Conservation (phyloP, 768 basidiomycete species). For the Polyporus arcularius region DNA sequence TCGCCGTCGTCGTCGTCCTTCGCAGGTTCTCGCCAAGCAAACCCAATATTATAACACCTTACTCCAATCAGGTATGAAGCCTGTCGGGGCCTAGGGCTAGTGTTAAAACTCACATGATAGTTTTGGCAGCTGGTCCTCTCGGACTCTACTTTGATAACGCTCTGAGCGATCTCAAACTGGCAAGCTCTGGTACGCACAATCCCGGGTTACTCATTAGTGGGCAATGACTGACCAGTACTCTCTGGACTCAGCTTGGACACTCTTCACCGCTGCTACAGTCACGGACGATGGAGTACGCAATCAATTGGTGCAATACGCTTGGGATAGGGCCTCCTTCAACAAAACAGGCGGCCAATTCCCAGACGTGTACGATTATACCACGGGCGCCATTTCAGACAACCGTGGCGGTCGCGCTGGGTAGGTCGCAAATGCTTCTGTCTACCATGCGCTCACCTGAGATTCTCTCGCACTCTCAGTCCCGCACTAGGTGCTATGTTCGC, state of each 20-base stretch:
- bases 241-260: constrained; percentile 12
- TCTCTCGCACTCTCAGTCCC: neutral
- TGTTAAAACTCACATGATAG: no score
- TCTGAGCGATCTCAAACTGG: neutral
- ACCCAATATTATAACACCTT: neutral
- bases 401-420: constrained; percentile 8
- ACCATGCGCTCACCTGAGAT: neutral
- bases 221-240: neutral
- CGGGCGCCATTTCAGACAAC: neutral
- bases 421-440: neutral
- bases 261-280: constrained; percentile 17
- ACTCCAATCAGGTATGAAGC: no score
- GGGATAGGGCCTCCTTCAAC: constrained; percentile 7
- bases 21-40: constrained; percentile 6
- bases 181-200: neutral
- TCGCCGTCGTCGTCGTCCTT: neutral
- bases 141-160: no score
- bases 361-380: neutral
- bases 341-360: constrained; percentile 7
- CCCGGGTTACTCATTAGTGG: neutral
- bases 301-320: constrained; percentile 3
- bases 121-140: no score
- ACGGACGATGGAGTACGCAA: constrained; percentile 13
- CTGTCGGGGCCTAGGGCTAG: no score
- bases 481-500: constrained; percentile 15